Evolutionary conservation across 2,329 filamentous ascomycete genomes (phyloP).

Genomic region (Phaeosphaeriaceae sp.): DNA sequence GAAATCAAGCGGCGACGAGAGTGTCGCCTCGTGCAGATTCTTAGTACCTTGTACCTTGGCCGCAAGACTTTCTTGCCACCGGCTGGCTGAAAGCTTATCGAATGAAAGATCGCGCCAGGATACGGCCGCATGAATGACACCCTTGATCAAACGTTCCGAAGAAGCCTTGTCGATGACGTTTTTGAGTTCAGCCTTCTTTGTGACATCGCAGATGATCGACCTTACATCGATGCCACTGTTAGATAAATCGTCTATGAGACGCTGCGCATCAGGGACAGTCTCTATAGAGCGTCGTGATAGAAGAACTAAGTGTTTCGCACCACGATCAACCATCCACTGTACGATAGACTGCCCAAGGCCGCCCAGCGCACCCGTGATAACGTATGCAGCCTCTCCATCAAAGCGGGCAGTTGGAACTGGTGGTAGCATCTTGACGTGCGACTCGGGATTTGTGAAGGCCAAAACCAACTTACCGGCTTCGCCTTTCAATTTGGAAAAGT

Average conservation of each 20-base stretch:
- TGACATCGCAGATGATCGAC: slow-evolving; percentile 3
- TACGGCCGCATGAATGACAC: background rate
- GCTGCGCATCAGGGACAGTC: background rate
- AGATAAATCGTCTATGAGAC: background rate
- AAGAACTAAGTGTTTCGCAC: slow-evolving; percentile 14
- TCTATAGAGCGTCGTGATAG: slow-evolving; percentile 3
- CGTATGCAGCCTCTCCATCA: slow-evolving; percentile 5
- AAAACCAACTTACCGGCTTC: slow-evolving; percentile 4
- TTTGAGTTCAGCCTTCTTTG: background rate
- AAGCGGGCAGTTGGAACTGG: background rate
- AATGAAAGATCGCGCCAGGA: slow-evolving; percentile 1
- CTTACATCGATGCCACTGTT: background rate
- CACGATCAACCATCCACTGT: slow-evolving; percentile 18
- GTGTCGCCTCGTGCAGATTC: slow-evolving; percentile 23
- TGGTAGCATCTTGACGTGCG: background rate
- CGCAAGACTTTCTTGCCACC: background rate
- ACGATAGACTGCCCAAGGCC: slow-evolving; percentile 13
- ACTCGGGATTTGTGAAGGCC: background rate
- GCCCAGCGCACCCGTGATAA: slow-evolving; percentile 16
- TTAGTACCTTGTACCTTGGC: slow-evolving; percentile 30
- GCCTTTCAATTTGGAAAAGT: background rate
- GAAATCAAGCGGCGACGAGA: slow-evolving; percentile 19
- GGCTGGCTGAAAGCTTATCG: background rate
- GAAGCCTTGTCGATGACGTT: background rate
- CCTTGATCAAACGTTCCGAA: background rate